A percentile compares a stretch with the other conserved stretches of the same genome.
These are phyloP conservation scores for Geopyxis carbonaria DNA, from an alignment of 495 filamentous ascomycete genomes.

Conservation along the genomic window DNA sequence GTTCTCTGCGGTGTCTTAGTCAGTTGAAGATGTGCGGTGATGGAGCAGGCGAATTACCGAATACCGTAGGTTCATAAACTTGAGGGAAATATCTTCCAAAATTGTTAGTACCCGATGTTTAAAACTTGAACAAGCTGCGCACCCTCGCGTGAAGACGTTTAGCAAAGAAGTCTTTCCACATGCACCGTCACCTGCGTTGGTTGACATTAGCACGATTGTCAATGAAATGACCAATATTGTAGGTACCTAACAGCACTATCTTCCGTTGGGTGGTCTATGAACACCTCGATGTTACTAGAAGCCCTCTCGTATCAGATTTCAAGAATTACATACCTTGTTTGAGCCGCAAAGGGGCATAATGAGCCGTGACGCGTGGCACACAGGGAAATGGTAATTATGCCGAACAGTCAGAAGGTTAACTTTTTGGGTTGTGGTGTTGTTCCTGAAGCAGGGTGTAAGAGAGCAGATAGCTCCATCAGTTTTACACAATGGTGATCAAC, in stretches of 20 bases:
- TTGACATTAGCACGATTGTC: no score
- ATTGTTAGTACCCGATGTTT: no score
- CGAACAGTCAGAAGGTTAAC: no score
- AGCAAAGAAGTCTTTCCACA: constrained; percentile 93
- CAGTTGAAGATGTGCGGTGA: not conserved
- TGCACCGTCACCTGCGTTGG: constrained; percentile 90
- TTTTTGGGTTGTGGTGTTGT: no score
- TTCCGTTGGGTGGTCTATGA: constrained; percentile 74
- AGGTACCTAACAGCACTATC: constrained; percentile 65
- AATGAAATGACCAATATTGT: no score
- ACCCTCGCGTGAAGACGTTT: constrained; percentile 98
- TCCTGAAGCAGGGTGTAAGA: no score
- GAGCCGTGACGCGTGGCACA: not conserved
- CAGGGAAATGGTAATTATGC: no score
- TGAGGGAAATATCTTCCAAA: constrained; percentile 79
- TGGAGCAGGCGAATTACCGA: constrained; percentile 37
- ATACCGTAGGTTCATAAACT: constrained; percentile 96
- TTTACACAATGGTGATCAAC: no score
- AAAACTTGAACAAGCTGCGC: no score
- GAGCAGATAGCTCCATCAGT: no score
- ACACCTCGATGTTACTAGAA: not conserved
- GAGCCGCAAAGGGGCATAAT: constrained; percentile 25
- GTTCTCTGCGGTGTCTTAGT: no score
- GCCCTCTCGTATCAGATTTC: not conserved
- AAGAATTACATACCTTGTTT: constrained; percentile 25